Evolutionary conservation across 192 early-diverging fungal species (phyloP).

Genomic region (Phycomyces nitens): DNA sequence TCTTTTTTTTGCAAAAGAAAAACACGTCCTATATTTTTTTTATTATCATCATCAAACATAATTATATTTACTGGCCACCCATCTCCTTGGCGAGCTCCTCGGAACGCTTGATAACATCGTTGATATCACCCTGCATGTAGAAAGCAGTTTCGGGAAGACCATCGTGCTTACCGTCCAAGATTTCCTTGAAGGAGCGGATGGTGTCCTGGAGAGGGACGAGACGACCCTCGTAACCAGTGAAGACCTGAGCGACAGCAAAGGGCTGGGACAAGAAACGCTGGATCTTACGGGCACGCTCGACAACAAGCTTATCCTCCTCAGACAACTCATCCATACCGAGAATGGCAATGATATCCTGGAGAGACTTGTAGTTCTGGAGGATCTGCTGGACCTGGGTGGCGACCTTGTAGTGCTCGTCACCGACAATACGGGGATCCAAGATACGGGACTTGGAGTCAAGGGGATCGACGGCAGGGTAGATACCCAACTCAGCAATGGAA

Average conservation of each 20-base stretch:
- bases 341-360: constrained; percentile 99
- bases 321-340: constrained; percentile 99
- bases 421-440: constrained; percentile 96
- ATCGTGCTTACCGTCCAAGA: constrained; percentile 97
- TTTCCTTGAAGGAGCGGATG: constrained; percentile 96
- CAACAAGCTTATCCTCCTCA: constrained; percentile 84
- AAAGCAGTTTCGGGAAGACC: constrained; percentile 91
- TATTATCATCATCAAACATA: not conserved
- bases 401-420: constrained; percentile 91
- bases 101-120: constrained; percentile 90
- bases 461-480: constrained; percentile 95
- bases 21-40: not conserved
- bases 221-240: constrained; percentile 97
- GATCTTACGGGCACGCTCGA: constrained; percentile 99
- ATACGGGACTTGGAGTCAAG: constrained; percentile 99
- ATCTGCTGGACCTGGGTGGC: constrained; percentile 95
- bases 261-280: constrained; percentile 99
- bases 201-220: constrained; percentile 89
- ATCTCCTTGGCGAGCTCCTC: constrained; percentile 44
- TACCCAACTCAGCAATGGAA: constrained; percentile 98
- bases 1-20: not conserved
- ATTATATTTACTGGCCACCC: constrained; percentile 17
- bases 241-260: constrained; percentile 93
- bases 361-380: constrained; percentile 98
- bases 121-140: constrained; percentile 97